Percentiles rank a stretch among this genome's conserved stretches.
Conservation (phyloP, 2,329 filamentous ascomycete genomes). For the Fusarium udum region DNA sequence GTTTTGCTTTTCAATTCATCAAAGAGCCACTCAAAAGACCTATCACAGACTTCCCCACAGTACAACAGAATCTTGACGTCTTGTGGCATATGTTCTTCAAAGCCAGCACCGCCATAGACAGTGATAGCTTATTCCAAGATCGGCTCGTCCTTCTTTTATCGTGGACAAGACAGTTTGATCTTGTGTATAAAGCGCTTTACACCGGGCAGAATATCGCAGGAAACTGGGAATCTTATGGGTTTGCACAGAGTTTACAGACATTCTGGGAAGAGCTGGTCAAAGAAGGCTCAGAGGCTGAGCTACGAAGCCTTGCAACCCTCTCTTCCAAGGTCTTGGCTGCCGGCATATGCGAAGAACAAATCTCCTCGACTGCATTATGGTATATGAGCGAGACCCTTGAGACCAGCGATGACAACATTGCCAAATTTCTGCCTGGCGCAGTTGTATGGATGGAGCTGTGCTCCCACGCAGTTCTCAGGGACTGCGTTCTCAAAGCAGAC, state of each 20-base stretch:
- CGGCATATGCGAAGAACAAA: neutral
- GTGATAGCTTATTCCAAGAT: neutral
- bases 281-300: neutral
- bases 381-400: constrained; percentile 2
- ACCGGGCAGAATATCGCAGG: too few species aligned
- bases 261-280: neutral
- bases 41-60: neutral
- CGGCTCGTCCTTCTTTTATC: neutral
- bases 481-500: neutral
- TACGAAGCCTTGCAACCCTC: neutral
- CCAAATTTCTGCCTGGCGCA: neutral
- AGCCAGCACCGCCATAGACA: neutral
- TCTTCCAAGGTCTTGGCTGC: neutral
- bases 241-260: neutral
- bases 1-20: neutral
- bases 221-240: constrained; percentile 11
- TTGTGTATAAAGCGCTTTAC: neutral
- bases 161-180: constrained; percentile 1
- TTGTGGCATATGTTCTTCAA: neutral
- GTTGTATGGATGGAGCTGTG: neutral
- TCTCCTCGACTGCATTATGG: neutral
- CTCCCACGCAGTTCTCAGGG: neutral
- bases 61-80: neutral
- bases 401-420: neutral
- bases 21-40: neutral